phyloP scores from a whole-genome alignment of 2,329 filamentous ascomycete species.

The Pyricularia pennisetigena region DNA sequence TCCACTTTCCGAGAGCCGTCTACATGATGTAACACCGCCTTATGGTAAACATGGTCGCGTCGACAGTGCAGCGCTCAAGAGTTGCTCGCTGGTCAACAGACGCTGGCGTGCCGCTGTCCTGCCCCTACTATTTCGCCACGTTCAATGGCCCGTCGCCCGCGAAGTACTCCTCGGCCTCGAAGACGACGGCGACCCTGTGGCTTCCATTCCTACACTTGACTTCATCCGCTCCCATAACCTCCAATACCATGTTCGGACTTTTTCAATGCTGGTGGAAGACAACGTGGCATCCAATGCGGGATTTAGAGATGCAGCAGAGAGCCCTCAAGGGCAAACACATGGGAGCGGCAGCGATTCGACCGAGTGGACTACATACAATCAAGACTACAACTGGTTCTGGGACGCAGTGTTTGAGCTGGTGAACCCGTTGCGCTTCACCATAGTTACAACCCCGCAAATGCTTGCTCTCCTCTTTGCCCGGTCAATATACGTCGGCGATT shows the following conservation, averaged over 20 bases:
- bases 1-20: constrained; percentile 31
- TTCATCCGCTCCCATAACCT: constrained; percentile 27
- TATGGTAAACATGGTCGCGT: background rate
- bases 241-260: constrained; percentile 27
- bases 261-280: constrained; percentile 28
- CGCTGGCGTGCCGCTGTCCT: constrained; percentile 41
- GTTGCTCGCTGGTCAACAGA: constrained; percentile 40
- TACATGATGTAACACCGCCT: constrained; percentile 27
- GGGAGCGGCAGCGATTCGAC: background rate
- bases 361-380: constrained; percentile 13
- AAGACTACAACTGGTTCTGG: constrained; percentile 41
- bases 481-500: constrained; percentile 44
- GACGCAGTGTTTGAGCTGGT: constrained; percentile 41
- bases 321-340: background rate
- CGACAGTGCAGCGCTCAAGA: constrained; percentile 36
- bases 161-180: constrained; percentile 17
- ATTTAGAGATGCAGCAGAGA: background rate
- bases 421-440: constrained; percentile 41
- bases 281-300: constrained; percentile 5
- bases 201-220: constrained; percentile 25
- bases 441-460: constrained; percentile 52
- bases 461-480: constrained; percentile 51
- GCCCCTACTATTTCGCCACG: constrained; percentile 48
- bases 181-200: constrained; percentile 14
- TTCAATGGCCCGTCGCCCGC: constrained; percentile 28